These are phyloP conservation scores for Euphorbia celastroides DNA, from an alignment of 441 rosid species.

Conservation along the genomic window DNA sequence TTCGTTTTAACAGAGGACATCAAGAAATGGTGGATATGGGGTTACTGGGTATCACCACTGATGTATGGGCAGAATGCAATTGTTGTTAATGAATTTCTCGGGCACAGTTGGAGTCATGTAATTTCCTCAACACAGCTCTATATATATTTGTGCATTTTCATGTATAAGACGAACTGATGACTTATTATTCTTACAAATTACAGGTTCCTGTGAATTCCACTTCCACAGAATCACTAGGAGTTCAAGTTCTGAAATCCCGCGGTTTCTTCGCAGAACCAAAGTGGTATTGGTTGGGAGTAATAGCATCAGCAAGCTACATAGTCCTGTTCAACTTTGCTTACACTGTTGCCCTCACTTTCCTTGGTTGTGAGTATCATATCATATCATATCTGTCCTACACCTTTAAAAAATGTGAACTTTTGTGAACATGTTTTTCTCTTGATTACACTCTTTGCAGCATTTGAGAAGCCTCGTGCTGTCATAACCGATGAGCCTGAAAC, in stretches of 20 bases:
- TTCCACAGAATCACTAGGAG: slow-evolving; percentile 44
- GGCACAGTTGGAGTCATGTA: slow-evolving; percentile 67
- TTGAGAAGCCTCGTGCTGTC: slow-evolving; percentile 50
- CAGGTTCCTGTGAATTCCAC: slow-evolving; percentile 26
- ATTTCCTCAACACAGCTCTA: not conserved
- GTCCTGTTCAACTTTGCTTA: slow-evolving; percentile 44
- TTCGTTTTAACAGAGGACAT: slow-evolving; percentile 56
- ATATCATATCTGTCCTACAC: no score
- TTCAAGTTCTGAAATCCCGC: slow-evolving; percentile 27
- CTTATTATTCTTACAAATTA: not conserved
- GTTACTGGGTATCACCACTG: slow-evolving; percentile 68
- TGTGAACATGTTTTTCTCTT: no score
- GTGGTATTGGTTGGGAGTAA: slow-evolving; percentile 77
- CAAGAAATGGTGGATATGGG: slow-evolving; percentile 87
- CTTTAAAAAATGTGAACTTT: no score
- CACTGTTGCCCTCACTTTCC: slow-evolving; percentile 48
- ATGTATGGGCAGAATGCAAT: slow-evolving; percentile 84
- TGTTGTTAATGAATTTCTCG: slow-evolving; percentile 68
- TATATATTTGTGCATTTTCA: no score
- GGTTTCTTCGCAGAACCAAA: slow-evolving; percentile 41
- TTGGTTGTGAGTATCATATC: slow-evolving; percentile 38
- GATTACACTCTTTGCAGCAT: slow-evolving; percentile 31
- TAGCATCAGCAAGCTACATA: slow-evolving; percentile 43
- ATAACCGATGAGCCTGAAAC: slow-evolving; percentile 36
- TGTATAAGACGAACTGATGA: not conserved